Evolutionary conservation across 2,329 filamentous ascomycete species (phyloP), one percentile per base, ranked within the genome.

Genomic region (Fusarium chlamydosporum): DNA sequence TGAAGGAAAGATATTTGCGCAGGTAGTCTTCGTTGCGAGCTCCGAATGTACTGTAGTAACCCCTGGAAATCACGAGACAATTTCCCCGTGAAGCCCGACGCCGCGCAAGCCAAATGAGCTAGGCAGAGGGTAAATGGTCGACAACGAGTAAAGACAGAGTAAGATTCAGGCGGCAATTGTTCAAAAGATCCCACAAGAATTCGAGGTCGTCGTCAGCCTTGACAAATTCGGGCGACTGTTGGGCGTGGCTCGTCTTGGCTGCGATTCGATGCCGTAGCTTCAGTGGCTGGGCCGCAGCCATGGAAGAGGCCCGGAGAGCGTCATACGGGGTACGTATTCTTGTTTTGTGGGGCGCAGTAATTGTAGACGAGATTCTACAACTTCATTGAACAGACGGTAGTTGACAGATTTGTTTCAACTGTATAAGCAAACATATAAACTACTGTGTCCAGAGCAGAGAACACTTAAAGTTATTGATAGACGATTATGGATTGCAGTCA

Each of bases 1-100:
- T 18, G 18, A 23, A n/a, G 38, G 47, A 46, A 8, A 38, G 43
- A 42, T 56, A 34, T 42, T 60, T 70, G 63, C 45, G 45, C 50
- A 38, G 55, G 40, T 33, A 55, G 41, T 51, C 35, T 61, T 43
- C 37, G 46, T 68, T 33, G 37, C 33, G 50, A 65, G 46, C 56
- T 71, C 54, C 42, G 31, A 57, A 35, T 26, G 40, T 62, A 33
- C 18, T 41, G 27, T 43, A 57, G 54, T 38, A 57, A 52, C 71
- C 71, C 71, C 71, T 73, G 71, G 71, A 68, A 58, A 72, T 74
- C 64, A 73, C 71, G 71, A 70, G 71, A 72, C 61, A 56, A 71
- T 65, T 70, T 62, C 55, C 67, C 67, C 38, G 71, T 65, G 47
- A 59, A 62, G 71, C 53, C 61, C 57, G 60, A 56, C 67, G 52